Evolutionary conservation across 164 flowering plant species (phyloP), one percentile per base, ranked within the genome.

Genomic region (Magnolia sinica): DNA sequence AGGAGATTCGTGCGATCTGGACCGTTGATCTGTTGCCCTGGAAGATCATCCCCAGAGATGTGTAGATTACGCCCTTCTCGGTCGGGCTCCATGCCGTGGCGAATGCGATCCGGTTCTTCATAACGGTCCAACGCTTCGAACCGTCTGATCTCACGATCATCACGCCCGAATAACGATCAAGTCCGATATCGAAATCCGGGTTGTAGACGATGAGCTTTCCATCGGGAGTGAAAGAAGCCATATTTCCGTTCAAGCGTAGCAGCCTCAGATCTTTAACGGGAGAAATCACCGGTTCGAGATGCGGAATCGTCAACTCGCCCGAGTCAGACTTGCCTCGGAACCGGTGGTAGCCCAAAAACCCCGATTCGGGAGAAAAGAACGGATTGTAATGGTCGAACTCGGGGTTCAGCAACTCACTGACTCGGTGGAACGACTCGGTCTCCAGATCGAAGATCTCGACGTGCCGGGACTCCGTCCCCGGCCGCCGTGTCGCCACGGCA

Each of bases 361-460:
- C 74, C 3, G 89, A 88, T 23, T 84, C 82, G 1, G 89, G 85
- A 1, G 97, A 91, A 75, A 94, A 84, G 66, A 94, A 94, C 3
- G 98, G 98, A 79, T 87, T 94, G 83, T 91, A 94, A 64, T 92
- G 97, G 80, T 92, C 93, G 74, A 88, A 72, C 31, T 63, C 73
- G 8, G 94, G 95, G 75, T 89, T 92, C 1, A 88, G 7, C 1
- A 65, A 14, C 82, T 86, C 89, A 0, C 96, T 91, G 4, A 94
- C 89, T 1, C 86, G 85, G 51, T 49, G 22, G 69, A 92, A 91
- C 55, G 78, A 52, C 45, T 79, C 73, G 1, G 86, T 73, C 8
- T 85, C 89, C 0, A 85, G 49, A 64, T 94, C 89, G 72, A 87
- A 89, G 6, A 94, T 79, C 86, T 94, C 98, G 5, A 94, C 72